A percentile compares a stretch with the other conserved stretches of the same genome.
Conservation (phyloP, 1,284 basidiomycete genomes). For the Caloboletus inedulis region DNA sequence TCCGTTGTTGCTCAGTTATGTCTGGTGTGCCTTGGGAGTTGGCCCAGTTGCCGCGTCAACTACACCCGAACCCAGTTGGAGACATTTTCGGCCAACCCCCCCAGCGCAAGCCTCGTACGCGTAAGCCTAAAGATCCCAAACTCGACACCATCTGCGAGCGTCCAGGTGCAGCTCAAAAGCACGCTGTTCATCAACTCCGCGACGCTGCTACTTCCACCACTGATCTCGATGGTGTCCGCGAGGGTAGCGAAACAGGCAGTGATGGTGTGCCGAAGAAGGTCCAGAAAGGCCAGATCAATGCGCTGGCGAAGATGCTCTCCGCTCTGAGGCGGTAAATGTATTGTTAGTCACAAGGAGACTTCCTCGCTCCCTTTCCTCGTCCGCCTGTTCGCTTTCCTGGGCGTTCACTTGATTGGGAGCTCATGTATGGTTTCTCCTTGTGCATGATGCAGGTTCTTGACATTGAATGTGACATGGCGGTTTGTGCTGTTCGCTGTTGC, state of each 20-base stretch:
- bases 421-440: slow-evolving; percentile 20
- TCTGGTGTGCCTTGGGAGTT: slow-evolving; percentile 72
- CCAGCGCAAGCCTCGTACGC: slow-evolving; percentile 58
- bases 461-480: slow-evolving; percentile 26
- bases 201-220: slow-evolving; percentile 69
- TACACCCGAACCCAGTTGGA: slow-evolving; percentile 55
- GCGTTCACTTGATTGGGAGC: slow-evolving; percentile 16
- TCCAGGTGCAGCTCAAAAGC: slow-evolving; percentile 34
- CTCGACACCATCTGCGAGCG: slow-evolving; percentile 76
- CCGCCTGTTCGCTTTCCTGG: slow-evolving; percentile 1
- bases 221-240: slow-evolving; percentile 46
- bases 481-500: slow-evolving; percentile 27
- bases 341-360: slow-evolving; percentile 27
- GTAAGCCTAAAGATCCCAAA: slow-evolving; percentile 59
- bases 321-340: slow-evolving; percentile 60
- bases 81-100: slow-evolving; percentile 62
- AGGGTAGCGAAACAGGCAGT: slow-evolving; percentile 30
- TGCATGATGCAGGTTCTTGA: slow-evolving; percentile 29
- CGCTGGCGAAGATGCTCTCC: slow-evolving; percentile 80
- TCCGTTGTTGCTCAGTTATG: slow-evolving; percentile 49
- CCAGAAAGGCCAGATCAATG: slow-evolving; percentile 79
- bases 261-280: slow-evolving; percentile 67
- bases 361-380: neutral
- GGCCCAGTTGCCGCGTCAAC: slow-evolving; percentile 60
- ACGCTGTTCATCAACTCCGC: slow-evolving; percentile 32